These are phyloP conservation scores for Cercospora nicotianae DNA, from an alignment of 2,329 filamentous ascomycete species.

Conservation along the genomic window DNA sequence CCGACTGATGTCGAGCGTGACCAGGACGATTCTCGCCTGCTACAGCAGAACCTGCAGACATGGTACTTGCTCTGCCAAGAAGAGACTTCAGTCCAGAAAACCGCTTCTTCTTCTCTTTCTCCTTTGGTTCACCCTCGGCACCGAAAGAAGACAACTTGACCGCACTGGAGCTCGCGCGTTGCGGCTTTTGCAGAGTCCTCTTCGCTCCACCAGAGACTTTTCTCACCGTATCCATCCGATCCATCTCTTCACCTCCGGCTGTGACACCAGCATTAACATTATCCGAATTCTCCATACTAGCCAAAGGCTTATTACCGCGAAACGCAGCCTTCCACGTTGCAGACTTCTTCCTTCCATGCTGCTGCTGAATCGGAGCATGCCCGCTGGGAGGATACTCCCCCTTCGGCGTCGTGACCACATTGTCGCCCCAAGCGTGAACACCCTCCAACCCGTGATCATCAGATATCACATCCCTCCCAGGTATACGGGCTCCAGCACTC, in stretches of 20 bases:
- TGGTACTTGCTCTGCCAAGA: conserved; percentile 44
- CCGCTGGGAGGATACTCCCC: not conserved
- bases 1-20: not conserved
- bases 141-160: conserved; percentile 9
- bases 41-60: conserved; percentile 27
- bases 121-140: conserved; percentile 9
- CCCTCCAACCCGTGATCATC: conserved; percentile 26
- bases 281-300: conserved; percentile 12
- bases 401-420: conserved; percentile 2
- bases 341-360: conserved; percentile 24
- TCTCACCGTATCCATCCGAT: conserved; percentile 1
- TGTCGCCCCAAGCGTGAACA: conserved; percentile 7
- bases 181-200: conserved; percentile 35
- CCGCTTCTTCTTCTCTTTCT: conserved; percentile 43
- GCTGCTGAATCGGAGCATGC: conserved; percentile 22
- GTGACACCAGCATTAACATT: not conserved
- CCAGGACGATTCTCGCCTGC: not conserved
- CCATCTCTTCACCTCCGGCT: not conserved
- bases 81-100: conserved; percentile 48
- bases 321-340: conserved; percentile 1
- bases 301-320: conserved; percentile 3
- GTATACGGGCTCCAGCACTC: not conserved
- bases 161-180: conserved; percentile 32
- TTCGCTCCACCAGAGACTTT: conserved; percentile 7
- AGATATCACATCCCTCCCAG: conserved; percentile 5